Conservation (phyloP, 495 filamentous ascomycete genomes). For the Neurospora sp. region DNA sequence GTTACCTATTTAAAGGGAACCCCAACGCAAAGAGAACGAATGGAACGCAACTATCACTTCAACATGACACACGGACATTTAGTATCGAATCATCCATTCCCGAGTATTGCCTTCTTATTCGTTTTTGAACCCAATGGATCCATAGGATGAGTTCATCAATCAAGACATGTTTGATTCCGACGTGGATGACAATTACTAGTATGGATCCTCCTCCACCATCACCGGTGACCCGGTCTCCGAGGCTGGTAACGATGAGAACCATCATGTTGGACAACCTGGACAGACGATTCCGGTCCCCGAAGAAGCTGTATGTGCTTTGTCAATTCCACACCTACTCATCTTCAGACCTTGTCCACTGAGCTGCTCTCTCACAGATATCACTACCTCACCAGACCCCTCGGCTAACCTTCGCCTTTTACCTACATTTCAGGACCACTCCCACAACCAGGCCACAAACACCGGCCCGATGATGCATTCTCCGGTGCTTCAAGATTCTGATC, state of each 20-base stretch:
- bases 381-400: neutral
- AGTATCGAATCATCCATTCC: neutral
- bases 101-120: neutral
- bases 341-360: neutral
- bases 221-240: neutral
- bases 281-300: neutral
- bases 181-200: neutral
- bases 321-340: neutral
- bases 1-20: neutral
- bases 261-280: neutral
- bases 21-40: neutral
- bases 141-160: neutral
- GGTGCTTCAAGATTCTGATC: neutral
- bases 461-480: neutral
- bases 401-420: neutral
- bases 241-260: neutral
- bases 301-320: neutral
- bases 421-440: neutral
- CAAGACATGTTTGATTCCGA: neutral
- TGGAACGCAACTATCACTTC: neutral
- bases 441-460: neutral
- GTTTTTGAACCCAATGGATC: neutral
- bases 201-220: neutral
- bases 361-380: neutral
- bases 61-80: neutral